Base-by-base conservation (phyloP, 345 rosid genomes). In the Euclidium syriacum region DNA sequence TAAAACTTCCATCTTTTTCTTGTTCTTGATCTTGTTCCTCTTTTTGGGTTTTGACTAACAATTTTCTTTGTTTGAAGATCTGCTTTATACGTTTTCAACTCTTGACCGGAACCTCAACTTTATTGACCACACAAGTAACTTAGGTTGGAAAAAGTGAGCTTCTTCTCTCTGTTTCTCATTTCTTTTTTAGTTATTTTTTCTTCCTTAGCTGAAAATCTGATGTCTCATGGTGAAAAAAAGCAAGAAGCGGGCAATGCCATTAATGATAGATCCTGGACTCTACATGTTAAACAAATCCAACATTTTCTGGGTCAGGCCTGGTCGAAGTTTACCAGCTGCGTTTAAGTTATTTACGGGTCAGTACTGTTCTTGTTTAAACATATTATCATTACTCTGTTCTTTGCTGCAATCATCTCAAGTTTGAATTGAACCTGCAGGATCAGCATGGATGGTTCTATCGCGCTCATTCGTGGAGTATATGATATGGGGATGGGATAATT, bases 401-500 rank as follows among this genome's bases (percentile, higher is more conserved):
- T 8, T 32, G 35, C 26, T 6, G 14, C 49, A 19, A n/a, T n/a
- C n/a, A n/a, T n/a, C n/a, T n/a, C n/a, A 14, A 33, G 60, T 11
- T 51, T 27, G 9, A 50, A 58, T n/a, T 34, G 61, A 48, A 55
- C n/a, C n/a, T n/a, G 65, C 85, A 95, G 99, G 98, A 55, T 95
- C 98, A 2, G 99, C 99, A 14, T 95, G 99, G 99, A 95, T 87
- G 87, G 88, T 85, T 60, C 87, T 90, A 7, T 87, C 96, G 2
- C 92, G 84, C 16, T 62, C 95, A 0, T 95, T 95, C 33, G 84
- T 90, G 14, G 97, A 95, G 75, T 95, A 82, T 75, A 78, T 84
- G 67, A 78, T 90, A 53, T 90, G 97, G 99, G 99, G 99, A 33
- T 88, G 98, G 99, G 99, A 95, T 55, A 95, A 95, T 69, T 78